Conservation (phyloP, 2,329 filamentous ascomycete genomes). For the Blastomyces gilchristii region DNA sequence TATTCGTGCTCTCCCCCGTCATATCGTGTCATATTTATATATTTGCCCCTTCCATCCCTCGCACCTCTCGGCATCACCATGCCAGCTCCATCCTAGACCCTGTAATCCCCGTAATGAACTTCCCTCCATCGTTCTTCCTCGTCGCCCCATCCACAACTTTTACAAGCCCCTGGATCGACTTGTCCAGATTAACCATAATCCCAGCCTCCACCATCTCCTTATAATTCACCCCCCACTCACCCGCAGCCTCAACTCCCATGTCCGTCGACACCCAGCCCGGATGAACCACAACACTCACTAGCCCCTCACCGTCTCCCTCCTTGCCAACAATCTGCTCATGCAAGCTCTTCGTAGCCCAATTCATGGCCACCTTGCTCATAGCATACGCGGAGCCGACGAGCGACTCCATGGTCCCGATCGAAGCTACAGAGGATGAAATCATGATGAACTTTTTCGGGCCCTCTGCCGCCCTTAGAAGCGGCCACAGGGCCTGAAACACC, state of each 20-base stretch:
- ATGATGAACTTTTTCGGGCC: constrained; percentile 16
- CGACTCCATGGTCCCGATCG: constrained; percentile 15
- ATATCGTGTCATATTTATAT: neutral
- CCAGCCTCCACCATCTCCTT: constrained; percentile 7
- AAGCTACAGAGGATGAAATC: constrained; percentile 20
- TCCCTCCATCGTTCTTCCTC: constrained; percentile 25
- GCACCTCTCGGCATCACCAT: constrained; percentile 2
- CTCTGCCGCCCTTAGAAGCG: constrained; percentile 10
- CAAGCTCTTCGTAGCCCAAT: constrained; percentile 17
- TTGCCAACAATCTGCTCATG: constrained; percentile 19
- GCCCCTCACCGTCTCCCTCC: constrained; percentile 5
- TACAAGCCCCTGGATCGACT: constrained; percentile 27
- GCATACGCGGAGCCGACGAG: constrained; percentile 20
- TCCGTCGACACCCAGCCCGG: constrained; percentile 31
- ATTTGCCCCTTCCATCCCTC: neutral
- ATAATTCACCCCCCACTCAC: constrained; percentile 23
- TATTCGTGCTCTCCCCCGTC: neutral
- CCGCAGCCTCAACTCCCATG: constrained; percentile 23
- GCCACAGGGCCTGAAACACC: constrained; percentile 19
- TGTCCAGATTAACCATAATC: constrained; percentile 24
- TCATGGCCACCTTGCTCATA: constrained; percentile 18
- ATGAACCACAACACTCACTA: constrained; percentile 22
- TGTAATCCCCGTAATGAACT: constrained; percentile 24
- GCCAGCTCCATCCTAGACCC: constrained; percentile 21
- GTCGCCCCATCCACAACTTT: constrained; percentile 30